phyloP scores from a whole-genome alignment of 106 monocot genomes.

The Posidonia australis region DNA sequence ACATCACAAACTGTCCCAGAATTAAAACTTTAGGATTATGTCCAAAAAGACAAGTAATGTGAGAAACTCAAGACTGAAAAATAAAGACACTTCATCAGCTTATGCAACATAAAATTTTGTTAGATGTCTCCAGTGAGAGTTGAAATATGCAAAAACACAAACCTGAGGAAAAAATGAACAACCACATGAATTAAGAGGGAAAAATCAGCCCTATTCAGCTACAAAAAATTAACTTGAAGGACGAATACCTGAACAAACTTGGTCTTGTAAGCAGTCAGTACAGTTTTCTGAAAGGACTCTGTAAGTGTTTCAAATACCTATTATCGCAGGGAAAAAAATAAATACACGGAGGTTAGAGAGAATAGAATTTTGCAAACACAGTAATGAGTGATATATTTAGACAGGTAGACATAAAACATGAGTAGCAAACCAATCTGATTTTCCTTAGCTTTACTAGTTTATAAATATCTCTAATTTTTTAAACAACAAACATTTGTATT shows the following conservation, averaged over 20 bases:
- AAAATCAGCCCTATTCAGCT: background rate
- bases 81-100: background rate
- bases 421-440: too few species aligned
- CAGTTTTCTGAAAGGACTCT: conserved; percentile 51
- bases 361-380: background rate
- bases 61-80: background rate
- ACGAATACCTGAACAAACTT: conserved; percentile 76
- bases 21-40: background rate
- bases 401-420: too few species aligned
- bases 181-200: background rate
- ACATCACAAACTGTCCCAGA: conserved; percentile 72
- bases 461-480: too few species aligned
- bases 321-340: background rate
- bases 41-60: background rate
- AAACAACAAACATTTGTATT: too few species aligned
- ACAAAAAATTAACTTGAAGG: background rate
- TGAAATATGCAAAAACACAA: too few species aligned
- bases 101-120: too few species aligned
- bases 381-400: background rate
- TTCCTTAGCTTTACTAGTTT: too few species aligned
- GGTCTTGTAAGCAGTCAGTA: conserved; percentile 83
- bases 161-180: background rate
- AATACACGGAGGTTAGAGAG: background rate
- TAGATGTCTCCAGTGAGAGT: too few species aligned
- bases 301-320: conserved; percentile 68